Evolutionary conservation across 352 stramenopile species (phyloP), one percentile per base, ranked within the genome.

Genomic region (Globisporangium acanthophoron): DNA sequence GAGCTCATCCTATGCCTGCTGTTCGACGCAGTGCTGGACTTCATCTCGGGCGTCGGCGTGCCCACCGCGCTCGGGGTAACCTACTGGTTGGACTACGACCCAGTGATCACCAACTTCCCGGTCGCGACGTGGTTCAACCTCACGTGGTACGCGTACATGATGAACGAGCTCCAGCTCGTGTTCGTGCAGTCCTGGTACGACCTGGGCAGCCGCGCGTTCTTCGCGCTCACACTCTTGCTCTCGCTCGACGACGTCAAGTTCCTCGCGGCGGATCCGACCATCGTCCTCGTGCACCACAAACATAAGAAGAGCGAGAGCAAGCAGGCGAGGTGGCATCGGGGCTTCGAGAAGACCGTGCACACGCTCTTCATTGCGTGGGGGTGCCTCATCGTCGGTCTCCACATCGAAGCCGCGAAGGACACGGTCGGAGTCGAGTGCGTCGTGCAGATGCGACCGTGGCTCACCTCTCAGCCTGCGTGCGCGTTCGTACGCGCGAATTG

Each of bases 101-200:
- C 8, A 3, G 27, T 0, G 21, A 52, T 5, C 29, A 43, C 0
- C 61, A 65, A 6, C 68, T 64, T 56, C 15, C 60, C 15, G 59
- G 65, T 41, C 6, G 18, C 53, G 5, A 21, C 48, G 2, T 87
- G 74, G 74, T 83, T 71, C 47, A 58, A 71, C 27, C 67, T 85
- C 49, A 44, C 49, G 8, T 81, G 72, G 74, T 63, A 70, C 5
- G 65, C 73, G 18, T 62, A 77, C 40, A 65, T 65, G 2, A 67
- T 73, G 37, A 80, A 69, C 46, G 72, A 85, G n/a, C 75, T 85
- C 50, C 64, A 69, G 45, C 60, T 87, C 35, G 53, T 77, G 16
- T 43, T 64, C 16, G 51, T 74, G 12, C 40, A 61, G 24, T 65
- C 59, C 24, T 48, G 55, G 24, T 21, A 65, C 3, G 66, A 77